Percentiles rank a stretch among this genome's conserved stretches.
These are phyloP conservation scores for Pelargonium nanum DNA, from an alignment of 345 rosid species.

Conservation along the genomic window DNA sequence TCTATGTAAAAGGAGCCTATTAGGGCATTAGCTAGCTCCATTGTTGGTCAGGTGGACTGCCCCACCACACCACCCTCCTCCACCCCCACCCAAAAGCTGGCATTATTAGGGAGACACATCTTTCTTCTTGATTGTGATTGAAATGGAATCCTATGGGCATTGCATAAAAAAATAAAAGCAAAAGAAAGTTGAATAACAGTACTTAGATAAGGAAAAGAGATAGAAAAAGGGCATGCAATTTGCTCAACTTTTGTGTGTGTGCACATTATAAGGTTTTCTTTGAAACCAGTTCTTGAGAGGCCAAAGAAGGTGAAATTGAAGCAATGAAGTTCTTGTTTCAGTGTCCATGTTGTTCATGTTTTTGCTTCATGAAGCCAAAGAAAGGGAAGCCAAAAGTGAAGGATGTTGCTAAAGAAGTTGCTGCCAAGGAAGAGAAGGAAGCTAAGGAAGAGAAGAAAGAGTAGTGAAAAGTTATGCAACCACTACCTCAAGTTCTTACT, in stretches of 20 bases:
- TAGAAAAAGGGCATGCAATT: constrained; percentile 1
- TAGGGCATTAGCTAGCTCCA: too few species aligned
- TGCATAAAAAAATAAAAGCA: not conserved
- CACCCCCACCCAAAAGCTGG: constrained; percentile 13
- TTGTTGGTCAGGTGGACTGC: constrained; percentile 3
- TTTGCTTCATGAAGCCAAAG: constrained; percentile 22
- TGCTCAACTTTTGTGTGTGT: not conserved
- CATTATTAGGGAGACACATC: constrained; percentile 21
- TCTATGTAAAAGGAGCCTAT: too few species aligned
- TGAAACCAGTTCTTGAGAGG: too few species aligned
- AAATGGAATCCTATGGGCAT: constrained; percentile 41
- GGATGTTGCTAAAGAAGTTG: constrained; percentile 6
- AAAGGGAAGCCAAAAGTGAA: constrained; percentile 15
- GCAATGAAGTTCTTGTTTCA: constrained; percentile 22
- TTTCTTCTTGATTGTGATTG: constrained; percentile 40
- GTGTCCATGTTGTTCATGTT: constrained; percentile 23
- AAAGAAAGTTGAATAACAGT: not conserved
- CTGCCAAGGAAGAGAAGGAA: constrained; percentile 27
- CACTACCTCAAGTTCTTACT: too few species aligned
- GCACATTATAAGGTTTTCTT: not conserved
- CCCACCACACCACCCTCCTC: constrained; percentile 13
- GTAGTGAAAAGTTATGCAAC: not conserved
- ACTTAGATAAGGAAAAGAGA: constrained; percentile 7
- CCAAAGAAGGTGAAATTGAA: not conserved
- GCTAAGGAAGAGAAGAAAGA: constrained; percentile 14